phyloP scores from a whole-genome alignment of 768 basidiomycete genomes.

The Galerina sulciceps region DNA sequence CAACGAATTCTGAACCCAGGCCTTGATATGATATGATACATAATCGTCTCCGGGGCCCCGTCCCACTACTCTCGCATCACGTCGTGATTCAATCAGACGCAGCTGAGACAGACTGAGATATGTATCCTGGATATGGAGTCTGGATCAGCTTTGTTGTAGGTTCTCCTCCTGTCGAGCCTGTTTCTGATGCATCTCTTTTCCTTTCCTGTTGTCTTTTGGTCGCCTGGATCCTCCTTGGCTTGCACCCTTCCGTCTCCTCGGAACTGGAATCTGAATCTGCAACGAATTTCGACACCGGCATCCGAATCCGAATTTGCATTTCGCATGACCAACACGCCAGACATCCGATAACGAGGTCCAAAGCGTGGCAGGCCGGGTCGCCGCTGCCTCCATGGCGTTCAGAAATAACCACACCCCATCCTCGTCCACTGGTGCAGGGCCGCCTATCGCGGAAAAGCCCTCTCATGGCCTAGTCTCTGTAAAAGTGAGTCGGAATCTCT shows the following conservation, averaged over 20 bases:
- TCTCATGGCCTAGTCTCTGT: slow-evolving; percentile 26
- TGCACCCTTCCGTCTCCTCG: slow-evolving; percentile 1
- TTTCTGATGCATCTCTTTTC: slow-evolving; percentile 16
- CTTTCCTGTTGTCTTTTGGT: neutral
- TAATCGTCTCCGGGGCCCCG: slow-evolving; percentile 1
- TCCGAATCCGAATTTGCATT: neutral
- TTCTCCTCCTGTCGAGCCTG: neutral
- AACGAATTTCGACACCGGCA: neutral
- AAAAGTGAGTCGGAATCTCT: slow-evolving; percentile 24
- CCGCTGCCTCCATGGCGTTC: slow-evolving; percentile 49
- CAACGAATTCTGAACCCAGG: slow-evolving; percentile 5
- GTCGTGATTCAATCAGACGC: neutral
- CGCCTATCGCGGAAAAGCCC: slow-evolving; percentile 33
- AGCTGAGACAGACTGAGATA: slow-evolving; percentile 4
- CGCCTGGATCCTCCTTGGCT: neutral
- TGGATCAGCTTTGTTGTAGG: neutral
- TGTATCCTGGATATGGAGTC: slow-evolving; percentile 13
- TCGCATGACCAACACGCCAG: slow-evolving; percentile 24
- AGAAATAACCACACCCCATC: slow-evolving; percentile 22
- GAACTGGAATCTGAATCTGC: slow-evolving; percentile 6
- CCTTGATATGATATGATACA: slow-evolving; percentile 12
- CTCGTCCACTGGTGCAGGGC: slow-evolving; percentile 14
- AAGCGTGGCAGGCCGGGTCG: slow-evolving; percentile 55
- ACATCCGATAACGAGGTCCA: slow-evolving; percentile 43
- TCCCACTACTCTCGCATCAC: neutral